Conservation (phyloP, 169 alveolate species). For the Plasmodium adleri region DNA sequence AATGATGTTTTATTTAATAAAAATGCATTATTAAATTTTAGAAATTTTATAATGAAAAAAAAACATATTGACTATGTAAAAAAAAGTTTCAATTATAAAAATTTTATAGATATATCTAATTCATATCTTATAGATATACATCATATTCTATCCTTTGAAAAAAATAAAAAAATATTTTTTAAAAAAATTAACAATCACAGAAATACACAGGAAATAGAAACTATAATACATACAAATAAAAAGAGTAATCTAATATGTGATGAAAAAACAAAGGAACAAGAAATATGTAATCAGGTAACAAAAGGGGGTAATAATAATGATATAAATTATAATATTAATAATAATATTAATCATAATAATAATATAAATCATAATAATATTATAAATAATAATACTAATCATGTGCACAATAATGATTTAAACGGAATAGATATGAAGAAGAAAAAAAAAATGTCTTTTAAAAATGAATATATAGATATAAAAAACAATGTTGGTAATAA, state of each 20-base stretch:
- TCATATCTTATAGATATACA: slow-evolving; percentile 14
- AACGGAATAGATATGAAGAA: too few relatives aligned
- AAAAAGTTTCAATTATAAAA: not conserved
- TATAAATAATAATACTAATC: too few relatives aligned
- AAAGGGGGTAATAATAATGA: not conserved
- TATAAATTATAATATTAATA: too few relatives aligned
- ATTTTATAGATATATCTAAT: not conserved
- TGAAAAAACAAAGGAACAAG: not conserved
- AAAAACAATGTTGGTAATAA: too few relatives aligned
- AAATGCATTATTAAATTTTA: slow-evolving; percentile 3
- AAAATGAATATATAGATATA: too few relatives aligned
- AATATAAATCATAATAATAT: too few relatives aligned
- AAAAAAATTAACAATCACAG: slow-evolving; percentile 4
- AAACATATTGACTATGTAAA: slow-evolving; percentile 36
- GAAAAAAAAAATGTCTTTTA: too few relatives aligned
- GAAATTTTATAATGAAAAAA: slow-evolving; percentile 24
- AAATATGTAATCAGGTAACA: not conserved
- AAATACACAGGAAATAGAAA: slow-evolving; percentile 12
- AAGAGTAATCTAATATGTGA: not conserved
- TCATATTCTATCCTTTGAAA: slow-evolving; percentile 26
- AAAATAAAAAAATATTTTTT: slow-evolving; percentile 9
- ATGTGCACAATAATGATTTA: too few relatives aligned
- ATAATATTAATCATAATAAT: too few relatives aligned
- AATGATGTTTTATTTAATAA: slow-evolving; percentile 7
- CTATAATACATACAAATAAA: not conserved